Evolutionary conservation across 2,329 filamentous ascomycete species (phyloP).

Genomic region (Dactylonectria macrodidyma): DNA sequence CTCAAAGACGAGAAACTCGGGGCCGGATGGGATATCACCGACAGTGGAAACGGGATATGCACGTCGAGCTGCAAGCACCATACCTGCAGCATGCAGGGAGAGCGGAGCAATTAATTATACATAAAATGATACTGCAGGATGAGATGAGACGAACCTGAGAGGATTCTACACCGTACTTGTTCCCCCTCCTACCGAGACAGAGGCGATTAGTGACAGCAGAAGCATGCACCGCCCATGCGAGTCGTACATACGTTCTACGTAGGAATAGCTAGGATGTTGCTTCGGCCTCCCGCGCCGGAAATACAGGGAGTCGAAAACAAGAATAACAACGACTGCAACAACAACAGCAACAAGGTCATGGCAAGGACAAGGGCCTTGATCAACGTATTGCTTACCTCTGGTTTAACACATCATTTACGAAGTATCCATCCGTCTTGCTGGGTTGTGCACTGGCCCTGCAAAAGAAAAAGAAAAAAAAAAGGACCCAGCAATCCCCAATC

Average conservation of each 20-base stretch:
- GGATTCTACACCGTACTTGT: neutral
- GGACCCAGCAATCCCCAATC: constrained; percentile 21
- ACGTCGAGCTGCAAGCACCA: neutral
- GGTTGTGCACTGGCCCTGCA: neutral
- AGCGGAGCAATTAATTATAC: neutral
- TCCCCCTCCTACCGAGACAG: too few species aligned
- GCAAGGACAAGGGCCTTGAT: neutral
- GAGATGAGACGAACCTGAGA: neutral
- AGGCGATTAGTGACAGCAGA: neutral
- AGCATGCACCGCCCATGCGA: neutral
- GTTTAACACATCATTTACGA: neutral
- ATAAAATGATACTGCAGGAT: neutral
- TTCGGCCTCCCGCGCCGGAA: neutral
- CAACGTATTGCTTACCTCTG: neutral
- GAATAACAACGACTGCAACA: neutral
- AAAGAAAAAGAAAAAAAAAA: neutral
- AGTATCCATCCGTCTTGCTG: neutral
- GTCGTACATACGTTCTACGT: neutral
- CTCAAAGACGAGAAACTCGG: neutral
- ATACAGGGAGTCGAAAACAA: too few species aligned
- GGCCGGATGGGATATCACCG: neutral
- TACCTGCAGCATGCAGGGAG: neutral
- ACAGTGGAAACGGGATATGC: neutral
- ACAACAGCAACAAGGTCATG: neutral
- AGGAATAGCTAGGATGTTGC: neutral